Base-by-base conservation (phyloP, 306 rosid genomes). In the Geum urbanum region DNA sequence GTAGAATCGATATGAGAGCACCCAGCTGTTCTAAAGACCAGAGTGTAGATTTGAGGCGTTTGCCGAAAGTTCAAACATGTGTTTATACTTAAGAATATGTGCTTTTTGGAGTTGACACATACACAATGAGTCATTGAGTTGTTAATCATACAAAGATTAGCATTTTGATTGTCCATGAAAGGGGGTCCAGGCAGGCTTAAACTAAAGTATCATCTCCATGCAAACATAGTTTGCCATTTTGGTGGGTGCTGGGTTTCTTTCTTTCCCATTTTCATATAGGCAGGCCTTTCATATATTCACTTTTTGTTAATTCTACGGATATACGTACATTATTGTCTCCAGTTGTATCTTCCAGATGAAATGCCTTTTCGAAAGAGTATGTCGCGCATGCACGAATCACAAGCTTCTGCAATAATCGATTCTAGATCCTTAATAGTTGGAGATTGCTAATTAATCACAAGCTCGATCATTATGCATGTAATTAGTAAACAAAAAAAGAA, bases 331-430 rank as follows among this genome's bases (percentile, higher is more conserved):
- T 73, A 58, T 80, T 79, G 85, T 82, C 82, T 20, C 73, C 73
- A 76, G 62, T 62, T 79, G 68, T 71, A 77, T 64, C 76, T 78
- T 80, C 75, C 70, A 73, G 70, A 69, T 53, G 6, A 69, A 32
- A 35, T 54, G 66, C 73, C 57, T 83, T 76, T 66, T 32, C 40
- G 37, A 63, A 80, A 78, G 70, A 67, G 66, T 19, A 66, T 67
- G 77, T 83, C 63, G 80, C 74, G 64, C 66, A 63, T 50, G 66
- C 49, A 78, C 69, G 77, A 69, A 80, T 76, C 76, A 43, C 74
- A 0, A 43, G 46, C 10, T 43, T 43, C 0, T 9, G 1, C 46
- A 57, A 14, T 10, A 14, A 12, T 24, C 12, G 1, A 2, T 24
- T 5, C 3, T 5, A 56, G 62, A 56, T 56, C 40, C 41, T 37